These are phyloP conservation scores for Rosellinia necatrix DNA, from an alignment of 2,329 filamentous ascomycete species.

Conservation along the genomic window DNA sequence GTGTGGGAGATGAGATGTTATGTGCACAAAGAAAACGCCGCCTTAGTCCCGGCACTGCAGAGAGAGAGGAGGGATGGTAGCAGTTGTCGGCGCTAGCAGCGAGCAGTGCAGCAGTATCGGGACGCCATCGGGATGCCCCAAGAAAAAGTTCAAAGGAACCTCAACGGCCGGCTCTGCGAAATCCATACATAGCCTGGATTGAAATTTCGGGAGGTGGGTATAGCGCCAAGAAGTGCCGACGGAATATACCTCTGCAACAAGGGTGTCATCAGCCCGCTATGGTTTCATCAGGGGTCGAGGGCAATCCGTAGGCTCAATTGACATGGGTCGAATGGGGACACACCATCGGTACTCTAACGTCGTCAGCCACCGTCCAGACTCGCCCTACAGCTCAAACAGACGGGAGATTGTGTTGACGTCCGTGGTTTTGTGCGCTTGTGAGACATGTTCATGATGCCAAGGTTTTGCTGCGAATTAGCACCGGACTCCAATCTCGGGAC, in stretches of 20 bases:
- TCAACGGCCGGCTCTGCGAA: conserved; percentile 21
- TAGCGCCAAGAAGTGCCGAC: conserved; percentile 25
- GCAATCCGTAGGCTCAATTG: conserved; percentile 28
- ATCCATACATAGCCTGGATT: conserved; percentile 18
- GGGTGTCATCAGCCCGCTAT: conserved; percentile 38
- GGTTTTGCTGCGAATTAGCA: conserved; percentile 15
- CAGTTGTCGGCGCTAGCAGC: conserved; percentile 19
- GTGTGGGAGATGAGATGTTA: conserved; percentile 26
- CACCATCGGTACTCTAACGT: conserved; percentile 34
- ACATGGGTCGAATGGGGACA: conserved; percentile 34
- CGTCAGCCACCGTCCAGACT: conserved; percentile 17
- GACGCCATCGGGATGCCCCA: conserved; percentile 12
- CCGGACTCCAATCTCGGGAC: conserved; percentile 14
- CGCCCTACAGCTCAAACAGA: conserved; percentile 15
- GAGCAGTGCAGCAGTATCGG: conserved; percentile 9
- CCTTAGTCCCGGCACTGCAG: conserved; percentile 3
- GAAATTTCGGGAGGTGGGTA: conserved; percentile 17
- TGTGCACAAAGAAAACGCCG: conserved; percentile 14
- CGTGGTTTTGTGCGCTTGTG: conserved; percentile 13
- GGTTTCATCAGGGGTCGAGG: conserved; percentile 40
- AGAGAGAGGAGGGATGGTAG: conserved; percentile 8
- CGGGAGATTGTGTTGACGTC: conserved; percentile 17
- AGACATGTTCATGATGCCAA: conserved; percentile 24
- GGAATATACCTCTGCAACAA: conserved; percentile 37
- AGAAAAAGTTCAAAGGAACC: conserved; percentile 13